Evolutionary conservation across 164 flowering plant genomes (phyloP).

Genomic region (Echeveria elegans): DNA sequence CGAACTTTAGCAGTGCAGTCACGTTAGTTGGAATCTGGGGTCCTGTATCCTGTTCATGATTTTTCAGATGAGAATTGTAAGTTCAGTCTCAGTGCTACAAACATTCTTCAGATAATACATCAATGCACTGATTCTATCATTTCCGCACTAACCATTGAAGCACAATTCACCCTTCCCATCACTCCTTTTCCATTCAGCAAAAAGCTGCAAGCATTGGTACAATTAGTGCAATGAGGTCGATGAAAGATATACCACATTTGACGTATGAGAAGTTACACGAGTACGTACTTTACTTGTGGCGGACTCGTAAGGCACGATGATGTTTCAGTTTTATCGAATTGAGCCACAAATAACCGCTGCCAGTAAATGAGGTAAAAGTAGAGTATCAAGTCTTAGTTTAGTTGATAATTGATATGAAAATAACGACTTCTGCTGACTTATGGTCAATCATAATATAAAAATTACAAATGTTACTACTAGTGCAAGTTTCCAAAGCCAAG

Average conservation of each 20-base stretch:
- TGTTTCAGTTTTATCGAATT: constrained; percentile 55
- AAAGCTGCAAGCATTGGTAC: constrained; percentile 42
- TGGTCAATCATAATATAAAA: not conserved
- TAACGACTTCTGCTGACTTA: not conserved
- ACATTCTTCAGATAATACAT: constrained; percentile 1
- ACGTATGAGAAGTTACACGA: constrained; percentile 11
- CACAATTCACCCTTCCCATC: constrained; percentile 37
- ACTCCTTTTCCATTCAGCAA: constrained; percentile 74
- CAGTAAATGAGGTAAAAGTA: constrained; percentile 9
- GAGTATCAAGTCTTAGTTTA: not conserved
- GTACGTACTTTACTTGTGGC: constrained; percentile 55
- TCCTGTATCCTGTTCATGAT: constrained; percentile 48
- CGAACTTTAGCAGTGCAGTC: constrained; percentile 51
- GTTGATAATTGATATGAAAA: not conserved
- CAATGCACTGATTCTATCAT: not conserved
- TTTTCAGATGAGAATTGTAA: not conserved
- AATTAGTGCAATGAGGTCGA: constrained; percentile 5
- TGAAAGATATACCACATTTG: not conserved
- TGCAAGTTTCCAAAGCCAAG: not conserved
- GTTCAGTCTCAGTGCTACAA: not conserved
- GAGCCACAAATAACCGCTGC: constrained; percentile 74
- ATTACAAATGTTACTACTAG: not conserved
- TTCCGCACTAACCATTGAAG: constrained; percentile 41
- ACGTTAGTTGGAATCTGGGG: constrained; percentile 78
- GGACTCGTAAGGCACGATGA: constrained; percentile 81